Percentiles rank a stretch among this genome's conserved stretches.
Evolutionary conservation across 2,329 filamentous ascomycete genomes (phyloP).

Genomic region (Alternaria triticimaculans): DNA sequence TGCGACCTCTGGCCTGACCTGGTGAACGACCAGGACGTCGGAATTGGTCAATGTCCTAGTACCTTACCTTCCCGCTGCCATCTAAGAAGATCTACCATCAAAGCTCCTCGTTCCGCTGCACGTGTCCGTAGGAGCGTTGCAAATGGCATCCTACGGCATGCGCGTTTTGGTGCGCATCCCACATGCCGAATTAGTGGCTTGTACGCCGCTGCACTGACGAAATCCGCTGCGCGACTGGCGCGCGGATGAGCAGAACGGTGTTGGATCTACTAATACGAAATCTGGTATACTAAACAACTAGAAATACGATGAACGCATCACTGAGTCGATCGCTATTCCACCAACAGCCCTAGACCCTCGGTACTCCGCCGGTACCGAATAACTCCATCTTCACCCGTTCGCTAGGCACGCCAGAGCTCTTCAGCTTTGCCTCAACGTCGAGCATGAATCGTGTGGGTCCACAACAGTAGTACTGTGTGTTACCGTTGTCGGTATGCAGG

Average conservation of each 20-base stretch:
- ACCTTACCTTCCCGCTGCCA: constrained; percentile 7
- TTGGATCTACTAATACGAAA: neutral
- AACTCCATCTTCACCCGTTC: constrained; percentile 70
- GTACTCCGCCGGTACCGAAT: constrained; percentile 57
- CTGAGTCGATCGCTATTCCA: neutral
- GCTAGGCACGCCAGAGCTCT: constrained; percentile 62
- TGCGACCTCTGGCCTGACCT: neutral
- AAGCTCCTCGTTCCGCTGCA: constrained; percentile 25
- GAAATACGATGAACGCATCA: neutral
- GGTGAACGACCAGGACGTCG: neutral
- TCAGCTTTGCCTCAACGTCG: constrained; percentile 61
- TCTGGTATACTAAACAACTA: neutral
- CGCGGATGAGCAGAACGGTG: neutral
- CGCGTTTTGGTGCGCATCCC: constrained; percentile 2
- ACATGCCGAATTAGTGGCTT: neutral
- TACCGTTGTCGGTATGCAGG: constrained; percentile 62
- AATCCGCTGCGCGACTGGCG: neutral
- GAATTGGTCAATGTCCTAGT: constrained; percentile 18
- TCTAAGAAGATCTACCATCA: constrained; percentile 19
- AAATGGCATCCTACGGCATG: constrained; percentile 18
- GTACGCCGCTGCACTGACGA: constrained; percentile 11
- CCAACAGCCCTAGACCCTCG: constrained; percentile 28
- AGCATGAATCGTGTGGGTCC: constrained; percentile 75
- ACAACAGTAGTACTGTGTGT: constrained; percentile 73
- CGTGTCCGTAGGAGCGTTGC: constrained; percentile 12